phyloP scores from a whole-genome alignment of 768 basidiomycete species.

The Mycena sanguinolenta region DNA sequence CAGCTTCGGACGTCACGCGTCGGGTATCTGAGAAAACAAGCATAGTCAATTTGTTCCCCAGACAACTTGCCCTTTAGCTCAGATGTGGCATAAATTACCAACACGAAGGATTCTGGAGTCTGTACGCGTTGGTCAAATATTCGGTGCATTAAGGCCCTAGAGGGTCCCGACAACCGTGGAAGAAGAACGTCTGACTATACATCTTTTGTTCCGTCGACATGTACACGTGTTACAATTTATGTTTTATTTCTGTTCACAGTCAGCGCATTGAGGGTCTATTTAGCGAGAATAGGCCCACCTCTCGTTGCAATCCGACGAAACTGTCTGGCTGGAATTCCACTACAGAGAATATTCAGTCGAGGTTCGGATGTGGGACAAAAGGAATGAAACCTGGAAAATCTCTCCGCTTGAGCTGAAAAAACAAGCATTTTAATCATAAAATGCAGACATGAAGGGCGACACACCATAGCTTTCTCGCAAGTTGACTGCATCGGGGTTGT shows the following conservation, averaged over 20 bases:
- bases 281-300: not conserved
- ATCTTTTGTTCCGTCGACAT: too few relatives aligned
- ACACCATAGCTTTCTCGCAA: conserved; percentile 75
- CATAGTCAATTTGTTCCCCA: too few relatives aligned
- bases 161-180: too few relatives aligned
- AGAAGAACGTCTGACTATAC: too few relatives aligned
- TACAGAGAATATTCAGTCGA: conserved; percentile 7
- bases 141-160: too few relatives aligned
- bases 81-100: too few relatives aligned
- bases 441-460: conserved; percentile 28
- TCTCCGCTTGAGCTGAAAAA: conserved; percentile 69
- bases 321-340: conserved; percentile 64
- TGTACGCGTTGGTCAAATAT: too few relatives aligned
- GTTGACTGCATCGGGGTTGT: conserved; percentile 73
- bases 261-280: not conserved
- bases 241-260: conserved; percentile 64
- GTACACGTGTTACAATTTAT: conserved; percentile 63
- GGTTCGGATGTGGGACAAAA: not conserved
- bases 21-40: too few relatives aligned
- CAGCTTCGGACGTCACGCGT: too few relatives aligned
- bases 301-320: conserved; percentile 71
- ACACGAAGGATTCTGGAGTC: too few relatives aligned
- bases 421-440: not conserved
- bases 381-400: conserved; percentile 59
- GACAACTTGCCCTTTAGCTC: too few relatives aligned